Percentiles rank a stretch among this genome's conserved stretches.
phyloP scores from a whole-genome alignment of 2,329 filamentous ascomycete species.

The Colletotrichum graminicola region DNA sequence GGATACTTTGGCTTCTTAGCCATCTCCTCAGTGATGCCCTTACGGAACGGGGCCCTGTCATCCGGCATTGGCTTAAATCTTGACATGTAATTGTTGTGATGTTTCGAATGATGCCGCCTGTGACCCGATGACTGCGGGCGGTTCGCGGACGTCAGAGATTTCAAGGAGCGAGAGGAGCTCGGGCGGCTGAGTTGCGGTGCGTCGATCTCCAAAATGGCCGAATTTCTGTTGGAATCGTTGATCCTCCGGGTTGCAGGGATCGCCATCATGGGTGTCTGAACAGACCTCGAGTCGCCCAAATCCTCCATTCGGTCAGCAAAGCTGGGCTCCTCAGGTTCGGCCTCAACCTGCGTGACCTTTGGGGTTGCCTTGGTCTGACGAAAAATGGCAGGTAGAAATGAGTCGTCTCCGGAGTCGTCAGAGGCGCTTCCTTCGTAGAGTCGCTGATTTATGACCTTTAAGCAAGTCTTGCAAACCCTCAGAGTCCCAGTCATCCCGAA shows the following conservation, averaged over 20 bases:
- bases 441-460: conserved; percentile 89
- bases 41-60: conserved; percentile 89
- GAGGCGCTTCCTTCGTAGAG: conserved; percentile 84
- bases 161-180: conserved; percentile 91
- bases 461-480: conserved; percentile 92
- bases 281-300: conserved; percentile 62
- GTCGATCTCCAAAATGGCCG: conserved; percentile 91
- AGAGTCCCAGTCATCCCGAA: conserved; percentile 90
- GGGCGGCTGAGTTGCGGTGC: conserved; percentile 86
- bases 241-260: conserved; percentile 74
- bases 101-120: conserved; percentile 85
- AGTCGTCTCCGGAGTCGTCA: conserved; percentile 86
- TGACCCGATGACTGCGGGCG: conserved; percentile 84
- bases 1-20: conserved; percentile 77
- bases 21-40: conserved; percentile 74
- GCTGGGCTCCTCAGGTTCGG: conserved; percentile 56
- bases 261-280: conserved; percentile 79
- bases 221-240: conserved; percentile 85
- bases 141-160: conserved; percentile 71
- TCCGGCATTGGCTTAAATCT: conserved; percentile 79
- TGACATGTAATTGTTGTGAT: conserved; percentile 78
- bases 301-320: conserved; percentile 58
- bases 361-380: conserved; percentile 62
- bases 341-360: conserved; percentile 51
- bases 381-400: conserved; percentile 74